phyloP scores from a whole-genome alignment of 352 stramenopile genomes.

The Phytophthora pluvialis region DNA sequence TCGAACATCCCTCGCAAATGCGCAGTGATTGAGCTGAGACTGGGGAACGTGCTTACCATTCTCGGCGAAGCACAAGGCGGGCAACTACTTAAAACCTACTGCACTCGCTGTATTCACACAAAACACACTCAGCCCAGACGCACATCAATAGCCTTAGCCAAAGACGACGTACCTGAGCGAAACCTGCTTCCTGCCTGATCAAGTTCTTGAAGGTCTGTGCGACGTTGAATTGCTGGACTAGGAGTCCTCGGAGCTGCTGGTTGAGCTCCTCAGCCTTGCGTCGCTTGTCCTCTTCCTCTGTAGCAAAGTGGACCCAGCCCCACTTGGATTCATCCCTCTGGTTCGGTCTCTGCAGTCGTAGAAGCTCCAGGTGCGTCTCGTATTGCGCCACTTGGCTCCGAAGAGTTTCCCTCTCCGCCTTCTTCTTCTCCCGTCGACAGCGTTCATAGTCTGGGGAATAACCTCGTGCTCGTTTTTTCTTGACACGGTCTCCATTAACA shows the following conservation, averaged over 20 bases:
- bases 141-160: too few species aligned
- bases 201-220: background rate
- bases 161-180: constrained; percentile 3
- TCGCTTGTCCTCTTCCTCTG: constrained; percentile 16
- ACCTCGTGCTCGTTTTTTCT: background rate
- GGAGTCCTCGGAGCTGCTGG: background rate
- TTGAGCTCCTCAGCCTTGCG: constrained; percentile 21
- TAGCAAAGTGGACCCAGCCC: constrained; percentile 10
- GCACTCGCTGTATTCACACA: background rate
- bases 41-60: background rate
- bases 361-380: constrained; percentile 20
- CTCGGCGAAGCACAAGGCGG: background rate
- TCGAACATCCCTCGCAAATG: background rate
- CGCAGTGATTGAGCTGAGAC: background rate
- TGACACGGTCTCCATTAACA: background rate
- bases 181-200: background rate
- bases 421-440: constrained; percentile 20
- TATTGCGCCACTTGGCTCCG: constrained; percentile 13
- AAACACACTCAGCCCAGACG: too few species aligned
- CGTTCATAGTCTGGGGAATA: constrained; percentile 14
- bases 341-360: constrained; percentile 1
- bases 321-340: constrained; percentile 8
- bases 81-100: background rate
- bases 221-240: constrained; percentile 3
- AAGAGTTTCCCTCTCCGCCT: constrained; percentile 13